Evolutionary conservation across 2,329 filamentous ascomycete genomes (phyloP), one percentile per base, ranked within the genome.

Genomic region (Macrophomina phaseolina): DNA sequence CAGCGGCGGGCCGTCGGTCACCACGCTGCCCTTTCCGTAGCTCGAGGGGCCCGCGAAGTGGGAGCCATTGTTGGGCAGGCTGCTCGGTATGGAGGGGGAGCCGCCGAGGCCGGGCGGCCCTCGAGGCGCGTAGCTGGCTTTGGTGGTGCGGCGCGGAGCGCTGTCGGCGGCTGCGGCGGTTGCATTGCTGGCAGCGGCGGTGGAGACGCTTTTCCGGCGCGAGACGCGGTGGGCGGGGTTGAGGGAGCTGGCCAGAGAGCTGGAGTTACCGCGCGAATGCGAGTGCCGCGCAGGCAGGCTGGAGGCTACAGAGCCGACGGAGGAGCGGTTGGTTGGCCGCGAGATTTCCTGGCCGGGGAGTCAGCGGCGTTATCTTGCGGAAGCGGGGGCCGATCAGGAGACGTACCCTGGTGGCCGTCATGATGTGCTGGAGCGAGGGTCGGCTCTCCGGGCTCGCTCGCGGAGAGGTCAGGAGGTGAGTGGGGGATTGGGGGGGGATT

Each of bases 191-290:
- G 85, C 86, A 55, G 90, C 87, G 70, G 89, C 90, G 68, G 92
- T 93, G 76, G 87, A 89, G 77, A 97, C 93, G 81, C 94, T 97
- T 87, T 98, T 98, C 74, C 95, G 89, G 75, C 94, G 92, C 73
- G 92, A 93, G 72, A 98, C 89, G 73, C 95, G 91, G 80, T 97
- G 91, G 78, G 88, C 90, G 73, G 89, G 82, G 82, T 94, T 94
- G 75, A 94, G 87, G 67, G 91, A 88, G 68, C 91, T 86, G 66
- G 94, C 90, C 72, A 93, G 84, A 67, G 92, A 94, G 79, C 95
- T 91, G 60, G 92, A 92, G 82, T 93, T 92, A 73, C 88, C 89
- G 75, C 93, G 90, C 30, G 46, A 45, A 75, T 93, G 90, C 46
- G 65, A 67, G 28, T 66, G 64, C n/a, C 64, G 55, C 45, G 64